A percentile compares a stretch with the other conserved stretches of the same genome.
phyloP scores from a whole-genome alignment of 768 basidiomycete species.

The Boletus barrowsii region DNA sequence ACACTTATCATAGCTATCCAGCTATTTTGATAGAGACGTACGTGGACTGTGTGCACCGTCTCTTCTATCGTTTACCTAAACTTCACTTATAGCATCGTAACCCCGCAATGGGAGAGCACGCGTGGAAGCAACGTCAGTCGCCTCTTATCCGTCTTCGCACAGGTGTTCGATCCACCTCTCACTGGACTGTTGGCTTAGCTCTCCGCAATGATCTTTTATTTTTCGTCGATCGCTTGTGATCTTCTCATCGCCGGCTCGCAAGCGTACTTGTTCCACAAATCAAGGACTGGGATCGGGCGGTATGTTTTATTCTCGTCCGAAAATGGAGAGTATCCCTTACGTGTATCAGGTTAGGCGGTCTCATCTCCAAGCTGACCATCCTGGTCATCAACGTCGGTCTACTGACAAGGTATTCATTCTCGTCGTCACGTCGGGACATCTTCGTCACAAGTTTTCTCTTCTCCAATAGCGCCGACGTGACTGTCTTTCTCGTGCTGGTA shows the following conservation, averaged over 20 bases:
- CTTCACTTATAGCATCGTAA: constrained; percentile 17
- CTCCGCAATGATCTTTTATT: constrained; percentile 31
- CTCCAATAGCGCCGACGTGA: constrained; percentile 28
- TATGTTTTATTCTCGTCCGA: constrained; percentile 3
- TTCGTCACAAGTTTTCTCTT: not conserved
- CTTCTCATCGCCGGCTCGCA: constrained; percentile 34
- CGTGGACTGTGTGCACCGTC: not conserved
- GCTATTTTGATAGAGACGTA: constrained; percentile 35
- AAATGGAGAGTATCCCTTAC: not conserved
- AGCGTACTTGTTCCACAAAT: constrained; percentile 32
- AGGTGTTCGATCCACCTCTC: not conserved
- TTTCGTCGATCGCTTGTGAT: constrained; percentile 34
- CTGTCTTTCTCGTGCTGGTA: constrained; percentile 27
- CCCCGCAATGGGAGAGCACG: constrained; percentile 33
- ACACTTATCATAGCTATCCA: constrained; percentile 9
- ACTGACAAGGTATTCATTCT: constrained; percentile 30
- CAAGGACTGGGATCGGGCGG: constrained; percentile 30
- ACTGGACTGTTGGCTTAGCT: constrained; percentile 13
- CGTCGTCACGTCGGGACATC: not conserved
- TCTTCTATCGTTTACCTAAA: not conserved
- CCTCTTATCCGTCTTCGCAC: not conserved
- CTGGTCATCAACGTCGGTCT: constrained; percentile 36
- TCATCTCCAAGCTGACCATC: constrained; percentile 33
- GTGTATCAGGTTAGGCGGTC: constrained; percentile 26
- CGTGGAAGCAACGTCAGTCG: constrained; percentile 30